A percentile compares a stretch with the other conserved stretches of the same genome.
phyloP scores from a whole-genome alignment of 73 alveolate genomes.

The Chromera velia region DNA sequence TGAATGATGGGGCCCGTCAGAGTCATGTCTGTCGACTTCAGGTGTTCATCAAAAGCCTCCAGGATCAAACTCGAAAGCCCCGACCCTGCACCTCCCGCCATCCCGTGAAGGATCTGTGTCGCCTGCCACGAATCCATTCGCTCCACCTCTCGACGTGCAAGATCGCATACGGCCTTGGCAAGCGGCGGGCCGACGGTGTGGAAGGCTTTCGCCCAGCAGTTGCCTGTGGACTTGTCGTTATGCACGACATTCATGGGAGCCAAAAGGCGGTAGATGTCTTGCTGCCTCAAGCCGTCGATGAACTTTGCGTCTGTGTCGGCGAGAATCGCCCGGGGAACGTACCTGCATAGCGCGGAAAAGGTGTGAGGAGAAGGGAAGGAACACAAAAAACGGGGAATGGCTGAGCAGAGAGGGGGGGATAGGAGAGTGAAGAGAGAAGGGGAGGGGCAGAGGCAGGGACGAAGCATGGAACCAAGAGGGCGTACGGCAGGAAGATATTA shows the following conservation, averaged over 20 bases:
- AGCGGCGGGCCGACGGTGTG: not conserved
- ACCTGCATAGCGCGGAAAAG: too few species aligned
- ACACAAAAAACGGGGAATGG: too few species aligned
- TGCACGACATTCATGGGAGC: not conserved
- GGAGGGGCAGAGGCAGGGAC: too few species aligned
- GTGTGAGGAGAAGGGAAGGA: too few species aligned
- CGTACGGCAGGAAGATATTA: too few species aligned
- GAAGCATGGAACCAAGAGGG: too few species aligned
- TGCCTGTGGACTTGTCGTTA: not conserved
- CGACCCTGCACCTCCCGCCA: not conserved
- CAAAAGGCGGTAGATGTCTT: not conserved
- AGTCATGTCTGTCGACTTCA: too few species aligned
- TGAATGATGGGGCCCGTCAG: not conserved
- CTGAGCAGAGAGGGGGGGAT: too few species aligned
- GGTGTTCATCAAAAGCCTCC: too few species aligned
- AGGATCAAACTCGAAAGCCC: not conserved
- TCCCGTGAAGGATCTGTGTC: not conserved
- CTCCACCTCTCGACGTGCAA: conserved; percentile 84
- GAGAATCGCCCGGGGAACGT: conserved; percentile 46
- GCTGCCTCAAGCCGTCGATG: not conserved
- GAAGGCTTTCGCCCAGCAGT: not conserved
- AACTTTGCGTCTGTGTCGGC: conserved; percentile 21
- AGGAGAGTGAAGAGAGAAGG: too few species aligned
- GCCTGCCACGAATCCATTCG: conserved; percentile 75
- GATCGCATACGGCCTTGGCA: not conserved